Percentiles rank a stretch among this genome's conserved stretches.
Conservation (phyloP, 495 filamentous ascomycete genomes). For the Bacidia gigantensis region DNA sequence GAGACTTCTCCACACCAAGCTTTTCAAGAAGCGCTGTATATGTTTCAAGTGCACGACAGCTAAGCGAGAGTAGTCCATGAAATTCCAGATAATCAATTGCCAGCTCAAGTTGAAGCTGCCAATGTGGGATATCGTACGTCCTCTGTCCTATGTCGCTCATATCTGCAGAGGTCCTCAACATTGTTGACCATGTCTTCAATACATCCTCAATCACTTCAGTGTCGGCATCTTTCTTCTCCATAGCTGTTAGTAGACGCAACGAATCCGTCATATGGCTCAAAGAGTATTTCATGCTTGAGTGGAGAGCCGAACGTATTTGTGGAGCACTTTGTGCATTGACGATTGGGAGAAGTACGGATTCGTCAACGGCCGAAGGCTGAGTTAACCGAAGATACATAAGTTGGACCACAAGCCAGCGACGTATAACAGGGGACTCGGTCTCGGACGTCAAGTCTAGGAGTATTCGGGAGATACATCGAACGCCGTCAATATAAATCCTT, state of each 20-base stretch:
- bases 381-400: slow-evolving; percentile 28
- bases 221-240: neutral
- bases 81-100: slow-evolving; percentile 68
- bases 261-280: neutral
- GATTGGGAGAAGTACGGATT: neutral
- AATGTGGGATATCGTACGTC: slow-evolving; percentile 49
- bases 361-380: slow-evolving; percentile 20
- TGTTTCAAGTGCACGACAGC: slow-evolving; percentile 34
- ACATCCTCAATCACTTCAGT: neutral
- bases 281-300: neutral
- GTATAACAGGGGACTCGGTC: slow-evolving; percentile 31
- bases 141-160: slow-evolving; percentile 30
- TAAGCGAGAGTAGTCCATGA: slow-evolving; percentile 42
- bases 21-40: slow-evolving; percentile 39
- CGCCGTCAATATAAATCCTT: neutral
- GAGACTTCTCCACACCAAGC: slow-evolving; percentile 33
- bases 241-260: neutral
- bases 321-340: too few species aligned
- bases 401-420: slow-evolving; percentile 30
- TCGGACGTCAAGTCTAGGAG: slow-evolving; percentile 31
- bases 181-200: neutral
- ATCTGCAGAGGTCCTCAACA: neutral
- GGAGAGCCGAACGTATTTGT: too few species aligned
- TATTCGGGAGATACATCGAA: slow-evolving; percentile 21
- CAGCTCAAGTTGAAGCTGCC: slow-evolving; percentile 48